Base-by-base conservation (phyloP, 352 stramenopile genomes). In the Globisporangium canariense region DNA sequence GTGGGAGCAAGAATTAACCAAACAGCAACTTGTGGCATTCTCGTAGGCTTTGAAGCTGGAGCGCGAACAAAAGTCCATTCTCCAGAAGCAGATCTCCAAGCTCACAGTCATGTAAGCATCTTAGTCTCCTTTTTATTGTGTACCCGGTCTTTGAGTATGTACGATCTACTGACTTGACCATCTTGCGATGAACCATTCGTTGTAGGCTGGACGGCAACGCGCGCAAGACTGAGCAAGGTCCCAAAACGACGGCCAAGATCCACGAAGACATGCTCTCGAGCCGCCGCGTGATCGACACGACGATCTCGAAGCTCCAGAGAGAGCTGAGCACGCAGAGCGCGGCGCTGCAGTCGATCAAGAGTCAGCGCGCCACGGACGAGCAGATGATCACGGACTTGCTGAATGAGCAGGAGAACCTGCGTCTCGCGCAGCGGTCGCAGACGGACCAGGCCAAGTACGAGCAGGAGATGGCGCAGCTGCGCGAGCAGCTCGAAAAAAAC, bases 241-340 rank as follows among this genome's bases (percentile, higher is more conserved):
- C 56, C 56, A 72, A 88, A 61, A 74, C 60, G 32, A 85, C 76
- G 22, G 73, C 70, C 43, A 79, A 87, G 60, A 69, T 83, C 55
- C 82, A 93, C 45, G 86, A 93, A 65, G 84, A 95, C 61, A 91
- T 95, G 83, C 81, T 95, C 62, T 83, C 79, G 57, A 93, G 84
- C 58, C 86, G 86, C 38, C 84, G 86, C 52, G 67, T 93, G 60
- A 93, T 95, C 49, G 86, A 95, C 62, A 89, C 81, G 62, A 91
- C 78, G n/a, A 82, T 95, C 52, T 65, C 78, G 16, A 87, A 87
- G 67, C 70, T 95, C 45, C 84, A 91, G 65, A 68, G 68, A 38
- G 86, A 93, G 58, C 73, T 95, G 2, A 87, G 53, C 16, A 64
- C 65, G 47, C 86, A 94, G 73, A 67, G 78, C 4, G 30, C 59